Conservation (phyloP, 2,329 filamentous ascomycete genomes). For the Hypoxylon sp. region DNA sequence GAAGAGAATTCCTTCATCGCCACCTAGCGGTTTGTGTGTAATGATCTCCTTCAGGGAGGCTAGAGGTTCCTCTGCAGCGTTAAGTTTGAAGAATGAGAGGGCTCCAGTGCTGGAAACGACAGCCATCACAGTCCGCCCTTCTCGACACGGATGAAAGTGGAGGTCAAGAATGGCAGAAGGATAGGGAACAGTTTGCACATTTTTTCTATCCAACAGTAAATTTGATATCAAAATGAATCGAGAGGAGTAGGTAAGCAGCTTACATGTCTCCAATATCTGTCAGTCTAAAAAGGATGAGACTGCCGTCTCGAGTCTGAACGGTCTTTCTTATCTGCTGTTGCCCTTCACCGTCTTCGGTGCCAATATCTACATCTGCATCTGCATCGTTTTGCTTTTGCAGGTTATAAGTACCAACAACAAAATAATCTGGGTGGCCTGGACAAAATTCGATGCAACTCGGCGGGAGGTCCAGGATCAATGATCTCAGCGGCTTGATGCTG, state of each 20-base stretch:
- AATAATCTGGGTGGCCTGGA: slow-evolving; percentile 69
- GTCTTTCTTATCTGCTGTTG: slow-evolving; percentile 47
- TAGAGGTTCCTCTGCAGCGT: slow-evolving; percentile 23
- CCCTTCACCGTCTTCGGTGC: slow-evolving; percentile 43
- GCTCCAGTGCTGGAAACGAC: slow-evolving; percentile 83
- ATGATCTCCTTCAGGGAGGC: slow-evolving; percentile 53
- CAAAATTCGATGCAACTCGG: slow-evolving; percentile 85
- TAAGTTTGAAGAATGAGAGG: slow-evolving; percentile 72
- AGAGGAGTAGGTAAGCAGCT: slow-evolving; percentile 51
- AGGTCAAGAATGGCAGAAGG: slow-evolving; percentile 85
- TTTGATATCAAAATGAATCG: slow-evolving; percentile 28
- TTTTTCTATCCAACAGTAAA: slow-evolving; percentile 57
- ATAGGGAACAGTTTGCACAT: slow-evolving; percentile 70
- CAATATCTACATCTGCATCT: slow-evolving; percentile 26
- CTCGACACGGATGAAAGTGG: slow-evolving; percentile 74
- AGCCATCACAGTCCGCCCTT: slow-evolving; percentile 69
- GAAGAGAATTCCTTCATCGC: slow-evolving; percentile 72
- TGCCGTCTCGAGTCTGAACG: slow-evolving; percentile 77
- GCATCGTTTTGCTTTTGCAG: slow-evolving; percentile 65
- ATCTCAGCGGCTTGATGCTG: slow-evolving; percentile 59
- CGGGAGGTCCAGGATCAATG: slow-evolving; percentile 72
- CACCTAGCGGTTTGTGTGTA: slow-evolving; percentile 61
- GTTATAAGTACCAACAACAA: slow-evolving; percentile 88
- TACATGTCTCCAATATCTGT: slow-evolving; percentile 65
- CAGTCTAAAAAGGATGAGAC: slow-evolving; percentile 75